A percentile compares a stretch with the other conserved stretches of the same genome.
These are phyloP conservation scores for Russula compacta DNA, from an alignment of 768 basidiomycete genomes.

Conservation along the genomic window DNA sequence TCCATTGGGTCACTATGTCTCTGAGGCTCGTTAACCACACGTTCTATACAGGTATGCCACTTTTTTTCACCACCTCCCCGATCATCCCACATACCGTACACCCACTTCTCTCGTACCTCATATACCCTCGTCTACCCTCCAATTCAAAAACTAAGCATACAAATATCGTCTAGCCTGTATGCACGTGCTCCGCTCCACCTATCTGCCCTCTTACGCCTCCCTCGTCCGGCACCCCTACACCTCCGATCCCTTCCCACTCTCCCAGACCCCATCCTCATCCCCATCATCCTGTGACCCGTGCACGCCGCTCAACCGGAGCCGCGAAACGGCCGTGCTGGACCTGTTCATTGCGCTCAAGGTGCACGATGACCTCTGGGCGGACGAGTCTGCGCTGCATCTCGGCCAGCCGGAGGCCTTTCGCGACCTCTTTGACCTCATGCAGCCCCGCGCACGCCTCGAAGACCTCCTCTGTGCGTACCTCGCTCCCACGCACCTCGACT, in stretches of 20 bases:
- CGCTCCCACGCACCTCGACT: slow-evolving; percentile 30
- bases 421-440: slow-evolving; percentile 68
- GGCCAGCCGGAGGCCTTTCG: slow-evolving; percentile 68
- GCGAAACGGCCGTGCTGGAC: slow-evolving; percentile 70
- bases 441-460: slow-evolving; percentile 68
- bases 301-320: slow-evolving; percentile 42
- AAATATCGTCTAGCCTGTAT: slow-evolving; percentile 48
- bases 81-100: too few species aligned
- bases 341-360: slow-evolving; percentile 74
- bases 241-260: slow-evolving; percentile 60
- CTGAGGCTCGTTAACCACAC: slow-evolving; percentile 58
- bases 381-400: slow-evolving; percentile 66
- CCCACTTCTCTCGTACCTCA: too few species aligned
- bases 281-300: slow-evolving; percentile 11
- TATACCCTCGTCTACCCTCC: not conserved
- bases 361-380: slow-evolving; percentile 67
- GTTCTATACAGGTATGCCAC: slow-evolving; percentile 52
- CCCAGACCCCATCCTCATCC: not conserved
- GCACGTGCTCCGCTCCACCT: slow-evolving; percentile 71
- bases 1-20: slow-evolving; percentile 59
- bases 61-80: not conserved
- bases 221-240: slow-evolving; percentile 62
- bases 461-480: slow-evolving; percentile 51
- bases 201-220: slow-evolving; percentile 54
- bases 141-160: not conserved